A percentile compares a stretch with the other conserved stretches of the same genome.
phyloP scores from a whole-genome alignment of 208 protist species.

The Balamuthia mandrillaris region DNA sequence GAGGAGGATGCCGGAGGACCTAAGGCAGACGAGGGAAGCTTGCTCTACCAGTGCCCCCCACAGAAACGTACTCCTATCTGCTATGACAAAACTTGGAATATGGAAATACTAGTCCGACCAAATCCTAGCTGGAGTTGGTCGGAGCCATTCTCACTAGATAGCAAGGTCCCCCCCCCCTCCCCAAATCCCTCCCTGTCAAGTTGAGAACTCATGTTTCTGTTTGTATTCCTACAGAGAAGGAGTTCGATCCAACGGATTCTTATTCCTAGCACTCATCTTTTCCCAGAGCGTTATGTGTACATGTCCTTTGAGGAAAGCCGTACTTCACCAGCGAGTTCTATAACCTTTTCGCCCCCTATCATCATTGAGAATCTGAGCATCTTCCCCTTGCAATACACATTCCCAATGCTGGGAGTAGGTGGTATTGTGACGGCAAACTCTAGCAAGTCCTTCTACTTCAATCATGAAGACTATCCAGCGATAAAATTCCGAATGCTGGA shows the following conservation, averaged over 20 bases:
- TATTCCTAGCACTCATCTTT: neutral
- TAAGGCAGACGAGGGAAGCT: no score
- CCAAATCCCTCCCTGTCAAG: no score
- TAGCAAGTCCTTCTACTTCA: neutral
- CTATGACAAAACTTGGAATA: neutral
- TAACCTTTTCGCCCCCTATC: neutral
- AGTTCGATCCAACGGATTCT: neutral
- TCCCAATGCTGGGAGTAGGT: neutral
- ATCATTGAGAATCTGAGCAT: conserved; percentile 4
- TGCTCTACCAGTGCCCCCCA: no score
- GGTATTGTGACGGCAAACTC: neutral
- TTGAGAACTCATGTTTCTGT: neutral
- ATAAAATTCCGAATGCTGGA: neutral
- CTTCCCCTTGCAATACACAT: neutral
- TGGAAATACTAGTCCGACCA: neutral
- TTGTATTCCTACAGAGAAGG: neutral
- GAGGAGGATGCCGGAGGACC: no score
- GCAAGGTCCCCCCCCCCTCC: no score
- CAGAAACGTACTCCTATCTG: neutral
- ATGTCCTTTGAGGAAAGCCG: neutral
- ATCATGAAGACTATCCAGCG: conserved; percentile 11
- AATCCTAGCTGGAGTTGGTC: neutral
- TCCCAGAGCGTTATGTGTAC: neutral
- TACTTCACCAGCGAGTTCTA: no score
- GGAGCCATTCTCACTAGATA: neutral